Evolutionary conservation across 345 rosid genomes (phyloP), one percentile per base, ranked within the genome.

Genomic region (Salix purpurea): DNA sequence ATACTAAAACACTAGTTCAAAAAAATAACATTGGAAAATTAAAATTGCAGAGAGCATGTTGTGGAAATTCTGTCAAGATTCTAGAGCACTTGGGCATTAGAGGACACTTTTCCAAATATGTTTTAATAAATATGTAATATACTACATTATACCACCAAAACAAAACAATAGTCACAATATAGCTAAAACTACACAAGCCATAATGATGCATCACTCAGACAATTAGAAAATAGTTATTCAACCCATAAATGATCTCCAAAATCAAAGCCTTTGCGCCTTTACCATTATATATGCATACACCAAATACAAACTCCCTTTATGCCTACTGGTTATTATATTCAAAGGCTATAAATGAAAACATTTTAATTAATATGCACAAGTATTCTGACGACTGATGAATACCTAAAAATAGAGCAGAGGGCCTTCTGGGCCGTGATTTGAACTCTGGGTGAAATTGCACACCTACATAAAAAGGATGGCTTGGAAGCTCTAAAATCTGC

Each of bases 381-480:
- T 26, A 19, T 61, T 18, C 23, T 6, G 26, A 52, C 23, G 2
- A 18, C 58, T 52, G 58, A 34, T 65, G 71, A 40, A 64, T 81
- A 82, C 84, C 84, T 71, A 82, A 74, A 74, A 82, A 82, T 21
- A 68, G 65, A 65, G 81, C 78, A 7, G 84, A 82, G 30, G 84
- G 81, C 73, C 81, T 78, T 30, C 79, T 62, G 4, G 84, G 84
- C 16, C 84, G 81, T 74, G 84, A 82, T 71, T 82, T 82, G 66
- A 82, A 82, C 62, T 82, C 84, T 7, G 84, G 84, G 74, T 82
- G 84, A 71, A 82, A 82, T 71, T 82, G 84, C 50, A 74, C 84
- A 16, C 84, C 84, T 30, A 74, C 30, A 58, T 82, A 82, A 60
- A 69, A 82, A 14, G 79, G 79, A 74, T 82, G 84, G 44, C 73